These are phyloP conservation scores for Abelmoschus esculentus DNA, from an alignment of 345 rosid genomes.

Conservation along the genomic window DNA sequence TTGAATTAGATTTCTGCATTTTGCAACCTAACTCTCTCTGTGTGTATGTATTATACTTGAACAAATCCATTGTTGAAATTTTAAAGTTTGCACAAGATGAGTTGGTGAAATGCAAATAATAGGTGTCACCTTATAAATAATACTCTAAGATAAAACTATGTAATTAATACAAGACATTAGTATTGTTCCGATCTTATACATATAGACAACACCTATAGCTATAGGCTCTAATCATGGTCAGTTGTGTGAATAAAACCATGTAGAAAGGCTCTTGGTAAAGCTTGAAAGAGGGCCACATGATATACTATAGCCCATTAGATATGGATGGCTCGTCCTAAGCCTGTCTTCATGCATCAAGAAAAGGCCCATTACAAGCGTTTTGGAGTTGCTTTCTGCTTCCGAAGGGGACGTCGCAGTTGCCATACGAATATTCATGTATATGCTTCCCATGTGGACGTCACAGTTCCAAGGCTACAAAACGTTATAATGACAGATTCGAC, in stretches of 20 bases:
- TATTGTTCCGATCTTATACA: too few species aligned
- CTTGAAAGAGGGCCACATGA: neutral
- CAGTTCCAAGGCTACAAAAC: neutral
- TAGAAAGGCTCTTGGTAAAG: neutral
- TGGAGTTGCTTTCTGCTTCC: neutral
- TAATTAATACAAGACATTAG: too few species aligned
- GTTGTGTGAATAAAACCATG: too few species aligned
- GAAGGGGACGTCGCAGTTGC: too few species aligned
- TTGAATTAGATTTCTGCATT: neutral
- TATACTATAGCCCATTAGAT: neutral
- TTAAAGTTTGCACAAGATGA: too few species aligned
- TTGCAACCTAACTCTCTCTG: neutral
- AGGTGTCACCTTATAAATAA: too few species aligned
- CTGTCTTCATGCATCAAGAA: neutral
- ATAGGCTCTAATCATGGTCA: too few species aligned
- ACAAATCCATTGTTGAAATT: too few species aligned
- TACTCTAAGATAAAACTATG: too few species aligned
- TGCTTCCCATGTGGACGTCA: constrained; percentile 5
- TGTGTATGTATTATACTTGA: too few species aligned
- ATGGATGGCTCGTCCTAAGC: neutral
- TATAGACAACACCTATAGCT: too few species aligned
- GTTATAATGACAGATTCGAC: neutral
- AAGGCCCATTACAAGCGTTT: neutral
- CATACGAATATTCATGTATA: neutral
- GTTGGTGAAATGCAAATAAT: too few species aligned